Conservation (phyloP, 106 monocot genomes). For the Dendrobium chrysotoxum region DNA sequence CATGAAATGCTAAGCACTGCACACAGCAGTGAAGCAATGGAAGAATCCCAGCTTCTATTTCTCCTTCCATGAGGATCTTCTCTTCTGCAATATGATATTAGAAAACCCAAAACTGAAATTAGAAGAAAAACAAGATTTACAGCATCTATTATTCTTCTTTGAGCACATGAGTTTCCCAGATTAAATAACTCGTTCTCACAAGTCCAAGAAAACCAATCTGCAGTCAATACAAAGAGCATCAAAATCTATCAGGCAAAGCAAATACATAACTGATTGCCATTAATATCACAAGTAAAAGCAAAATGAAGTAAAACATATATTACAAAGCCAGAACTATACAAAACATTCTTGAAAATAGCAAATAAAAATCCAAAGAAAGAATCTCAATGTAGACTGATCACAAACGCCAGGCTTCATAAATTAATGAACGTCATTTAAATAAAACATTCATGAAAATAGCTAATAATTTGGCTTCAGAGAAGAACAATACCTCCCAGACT, state of each 20-base stretch:
- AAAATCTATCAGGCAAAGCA: not conserved
- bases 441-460: not conserved
- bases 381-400: not conserved
- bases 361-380: not conserved
- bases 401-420: not conserved
- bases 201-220: conserved; percentile 6
- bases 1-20: conserved; percentile 15
- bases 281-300: not conserved
- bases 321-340: too few species aligned
- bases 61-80: conserved; percentile 6
- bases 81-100: conserved; percentile 13
- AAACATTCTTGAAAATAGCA: not conserved
- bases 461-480: not conserved
- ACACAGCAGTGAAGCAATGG: conserved; percentile 27
- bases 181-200: conserved; percentile 9
- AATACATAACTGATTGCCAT: not conserved
- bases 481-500: not conserved
- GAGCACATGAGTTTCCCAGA: conserved; percentile 22
- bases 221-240: not conserved
- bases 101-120: conserved; percentile 12
- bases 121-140: conserved; percentile 32
- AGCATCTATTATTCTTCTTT: conserved; percentile 29
- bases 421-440: not conserved
- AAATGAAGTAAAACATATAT: not conserved
- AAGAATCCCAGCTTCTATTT: conserved; percentile 15